phyloP scores from a whole-genome alignment of 2,329 filamentous ascomycete species.

The Monascus ruber region DNA sequence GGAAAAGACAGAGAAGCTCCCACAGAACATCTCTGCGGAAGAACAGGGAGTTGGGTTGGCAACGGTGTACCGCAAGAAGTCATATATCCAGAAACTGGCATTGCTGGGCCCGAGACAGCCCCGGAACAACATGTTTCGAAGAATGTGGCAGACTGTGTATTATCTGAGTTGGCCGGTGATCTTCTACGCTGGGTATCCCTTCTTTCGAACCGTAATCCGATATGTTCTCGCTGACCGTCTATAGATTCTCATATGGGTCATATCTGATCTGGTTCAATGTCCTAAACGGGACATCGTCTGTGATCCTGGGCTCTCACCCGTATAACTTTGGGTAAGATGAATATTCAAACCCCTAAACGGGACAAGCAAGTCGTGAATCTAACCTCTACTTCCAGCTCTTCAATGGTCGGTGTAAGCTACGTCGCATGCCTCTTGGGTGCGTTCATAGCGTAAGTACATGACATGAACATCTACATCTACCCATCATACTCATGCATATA shows the following conservation, averaged over 20 bases:
- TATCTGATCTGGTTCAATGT: slow-evolving; percentile 32
- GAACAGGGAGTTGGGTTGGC: slow-evolving; percentile 7
- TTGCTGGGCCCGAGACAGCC: slow-evolving; percentile 15
- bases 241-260: slow-evolving; percentile 28
- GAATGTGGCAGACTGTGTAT: slow-evolving; percentile 21
- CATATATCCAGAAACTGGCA: slow-evolving; percentile 22
- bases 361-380: slow-evolving; percentile 1
- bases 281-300: slow-evolving; percentile 27
- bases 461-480: not conserved
- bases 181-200: slow-evolving; percentile 24
- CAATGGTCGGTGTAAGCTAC: slow-evolving; percentile 30
- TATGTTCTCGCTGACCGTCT: slow-evolving; percentile 1
- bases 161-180: slow-evolving; percentile 29
- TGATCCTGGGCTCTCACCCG: slow-evolving; percentile 23
- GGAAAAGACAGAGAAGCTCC: slow-evolving; percentile 13
- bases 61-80: slow-evolving; percentile 17
- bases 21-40: slow-evolving; percentile 1
- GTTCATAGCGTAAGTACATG: slow-evolving; percentile 14
- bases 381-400: slow-evolving; percentile 10
- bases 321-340: slow-evolving; percentile 26
- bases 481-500: not conserved
- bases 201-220: not conserved
- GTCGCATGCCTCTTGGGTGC: slow-evolving; percentile 25
- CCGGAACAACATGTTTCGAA: slow-evolving; percentile 22
- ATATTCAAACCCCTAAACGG: not conserved